phyloP scores from a whole-genome alignment of 768 basidiomycete genomes.

The Tricholoma furcatifolium region DNA sequence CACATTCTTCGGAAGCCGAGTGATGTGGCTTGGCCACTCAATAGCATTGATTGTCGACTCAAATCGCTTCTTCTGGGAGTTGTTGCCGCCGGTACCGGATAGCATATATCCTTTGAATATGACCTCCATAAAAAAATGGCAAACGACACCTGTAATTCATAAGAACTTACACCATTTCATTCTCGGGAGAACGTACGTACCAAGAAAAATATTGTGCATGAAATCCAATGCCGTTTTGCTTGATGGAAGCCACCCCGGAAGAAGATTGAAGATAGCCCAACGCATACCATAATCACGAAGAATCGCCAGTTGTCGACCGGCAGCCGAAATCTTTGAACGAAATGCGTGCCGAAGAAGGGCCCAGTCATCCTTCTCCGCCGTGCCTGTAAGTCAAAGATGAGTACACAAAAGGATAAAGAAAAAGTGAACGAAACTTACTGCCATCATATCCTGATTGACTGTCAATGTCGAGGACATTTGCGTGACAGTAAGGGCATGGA shows the following conservation, averaged over 20 bases:
- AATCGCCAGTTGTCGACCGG: slow-evolving; percentile 12
- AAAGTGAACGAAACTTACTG: slow-evolving; percentile 3
- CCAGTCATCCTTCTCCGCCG: slow-evolving; percentile 13
- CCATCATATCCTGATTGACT: neutral
- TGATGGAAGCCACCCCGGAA: slow-evolving; percentile 27
- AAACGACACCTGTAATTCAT: slow-evolving; percentile 21
- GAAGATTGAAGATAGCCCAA: slow-evolving; percentile 21
- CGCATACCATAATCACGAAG: slow-evolving; percentile 20
- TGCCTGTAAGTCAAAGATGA: slow-evolving; percentile 1
- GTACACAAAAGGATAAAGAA: no score
- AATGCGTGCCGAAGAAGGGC: slow-evolving; percentile 14
- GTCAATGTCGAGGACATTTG: slow-evolving; percentile 20
- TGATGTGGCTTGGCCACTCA: slow-evolving; percentile 29
- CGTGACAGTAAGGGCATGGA: slow-evolving; percentile 25
- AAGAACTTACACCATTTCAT: neutral
- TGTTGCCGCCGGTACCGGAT: slow-evolving; percentile 18
- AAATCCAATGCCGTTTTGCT: slow-evolving; percentile 26
- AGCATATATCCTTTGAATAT: slow-evolving; percentile 25
- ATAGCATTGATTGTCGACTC: slow-evolving; percentile 24
- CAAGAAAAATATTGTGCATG: slow-evolving; percentile 30
- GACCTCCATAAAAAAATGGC: slow-evolving; percentile 20
- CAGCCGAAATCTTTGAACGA: slow-evolving; percentile 6
- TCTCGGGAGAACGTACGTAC: neutral
- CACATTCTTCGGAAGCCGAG: slow-evolving; percentile 31
- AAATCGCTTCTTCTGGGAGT: slow-evolving; percentile 21